Evolutionary conservation across 352 stramenopile species (phyloP), one percentile per base, ranked within the genome.

Genomic region (Thalassiosira hispida): DNA sequence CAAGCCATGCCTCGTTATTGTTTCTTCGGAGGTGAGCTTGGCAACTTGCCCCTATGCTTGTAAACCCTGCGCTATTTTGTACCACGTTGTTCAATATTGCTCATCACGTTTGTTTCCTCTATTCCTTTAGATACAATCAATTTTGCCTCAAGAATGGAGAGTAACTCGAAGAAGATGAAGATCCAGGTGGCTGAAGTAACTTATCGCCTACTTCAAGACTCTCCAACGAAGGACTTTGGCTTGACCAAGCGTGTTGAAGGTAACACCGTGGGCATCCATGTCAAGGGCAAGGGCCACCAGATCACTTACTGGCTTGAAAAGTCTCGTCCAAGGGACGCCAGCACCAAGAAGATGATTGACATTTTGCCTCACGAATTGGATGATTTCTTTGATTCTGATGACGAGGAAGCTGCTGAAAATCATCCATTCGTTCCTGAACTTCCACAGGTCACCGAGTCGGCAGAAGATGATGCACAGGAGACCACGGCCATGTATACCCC

Each of bases 131-230:
- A 90, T 44, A 86, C 83, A 0, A 70, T 88, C 0, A 86, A 87
- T 35, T 66, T 76, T 23, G 77, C 83, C 0, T 47, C 68, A 12
- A 56, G 73, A 14, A 88, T 90, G 68, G 83, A 90, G 47, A 73
- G 42, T 18, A 84, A 66, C 0, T 81, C 70, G 11, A 65, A 65
- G 18, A 85, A 77, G 40, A 84, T 80, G 57, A 66, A 62, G 4
- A 75, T 90, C 42, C 83, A 90, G 52, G 59, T 62, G 40, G 53
- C 55, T 5, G 46, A 78, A 1, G 70, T 81, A 1, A 87, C 79
- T 0, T 71, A 76, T 11, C 55, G 57, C 47, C 55, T 90, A 12
- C 60, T 90, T 23, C 62, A 53, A 20, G 75, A 85, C 70, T 62
- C 79, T 11, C 67, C 71, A 11, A 73, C 56, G 33, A 53, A 57